Evolutionary conservation across 78 protist genomes (phyloP).

Genomic region (Dictyostelium discoideum): DNA sequence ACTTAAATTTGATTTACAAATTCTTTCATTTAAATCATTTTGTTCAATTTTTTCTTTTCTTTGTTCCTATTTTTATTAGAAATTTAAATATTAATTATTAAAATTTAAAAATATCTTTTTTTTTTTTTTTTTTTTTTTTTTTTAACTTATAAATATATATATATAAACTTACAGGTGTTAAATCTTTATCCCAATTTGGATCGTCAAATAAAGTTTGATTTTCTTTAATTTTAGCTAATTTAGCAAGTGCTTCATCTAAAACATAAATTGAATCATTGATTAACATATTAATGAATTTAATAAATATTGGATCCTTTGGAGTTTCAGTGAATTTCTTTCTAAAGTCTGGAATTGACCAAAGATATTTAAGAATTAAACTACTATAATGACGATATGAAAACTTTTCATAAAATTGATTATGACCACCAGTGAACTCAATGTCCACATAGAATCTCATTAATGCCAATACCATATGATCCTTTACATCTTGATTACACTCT

Average conservation of each 20-base stretch:
- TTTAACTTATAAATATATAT: no score
- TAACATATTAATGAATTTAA: conserved; percentile 76
- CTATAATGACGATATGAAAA: conserved; percentile 58
- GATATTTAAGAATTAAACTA: conserved; percentile 44
- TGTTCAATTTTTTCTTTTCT: conserved; percentile 56
- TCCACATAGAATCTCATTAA: conserved; percentile 79
- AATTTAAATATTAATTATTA: no score
- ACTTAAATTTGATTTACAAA: conserved; percentile 9
- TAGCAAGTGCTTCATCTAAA: conserved; percentile 74
- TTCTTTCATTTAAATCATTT: conserved; percentile 43
- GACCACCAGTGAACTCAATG: conserved; percentile 81
- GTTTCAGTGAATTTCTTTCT: conserved; percentile 36
- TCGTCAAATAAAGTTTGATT: conserved; percentile 9
- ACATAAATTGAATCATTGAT: conserved; percentile 78
- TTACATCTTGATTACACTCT: conserved; percentile 20
- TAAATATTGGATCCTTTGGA: conserved; percentile 23
- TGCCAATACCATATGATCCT: conserved; percentile 49
- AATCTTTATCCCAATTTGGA: conserved; percentile 36
- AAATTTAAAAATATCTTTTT: no score
- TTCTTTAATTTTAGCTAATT: conserved; percentile 55
- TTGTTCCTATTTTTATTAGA: background rate
- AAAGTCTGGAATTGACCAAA: conserved; percentile 68
- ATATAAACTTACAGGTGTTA: conserved; percentile 3
- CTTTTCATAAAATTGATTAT: conserved; percentile 81
- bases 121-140: no score